A percentile compares a stretch with the other conserved stretches of the same genome.
These are phyloP conservation scores for Rosellinia necatrix DNA, from an alignment of 2,329 filamentous ascomycete species.

Conservation along the genomic window DNA sequence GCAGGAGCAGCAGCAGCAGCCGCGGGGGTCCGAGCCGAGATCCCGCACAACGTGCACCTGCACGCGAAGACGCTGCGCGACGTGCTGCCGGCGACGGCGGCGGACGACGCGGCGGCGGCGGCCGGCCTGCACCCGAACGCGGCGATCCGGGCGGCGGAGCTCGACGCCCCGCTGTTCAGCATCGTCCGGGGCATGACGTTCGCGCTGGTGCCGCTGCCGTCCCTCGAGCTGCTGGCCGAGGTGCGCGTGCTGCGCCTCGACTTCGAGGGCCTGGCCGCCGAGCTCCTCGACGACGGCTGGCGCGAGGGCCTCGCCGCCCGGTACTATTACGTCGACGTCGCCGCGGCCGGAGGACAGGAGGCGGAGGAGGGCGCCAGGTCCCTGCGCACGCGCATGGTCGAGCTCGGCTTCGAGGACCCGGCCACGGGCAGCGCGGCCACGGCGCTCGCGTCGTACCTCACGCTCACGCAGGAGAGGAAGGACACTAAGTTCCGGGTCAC, in stretches of 20 bases:
- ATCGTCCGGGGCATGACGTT: conserved; percentile 79
- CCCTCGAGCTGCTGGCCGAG: conserved; percentile 60
- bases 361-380: conserved; percentile 22
- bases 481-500: conserved; percentile 54
- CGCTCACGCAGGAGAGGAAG: conserved; percentile 45
- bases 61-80: conserved; percentile 53
- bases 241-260: conserved; percentile 43
- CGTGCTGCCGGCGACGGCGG: conserved; percentile 29
- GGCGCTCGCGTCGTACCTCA: conserved; percentile 60
- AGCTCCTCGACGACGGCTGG: conserved; percentile 61
- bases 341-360: conserved; percentile 35
- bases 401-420: conserved; percentile 56
- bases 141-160: conserved; percentile 36
- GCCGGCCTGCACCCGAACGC: conserved; percentile 31
- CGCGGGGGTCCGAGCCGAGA: conserved; percentile 56
- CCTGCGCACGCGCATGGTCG: conserved; percentile 66
- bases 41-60: conserved; percentile 70
- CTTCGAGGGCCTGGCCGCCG: conserved; percentile 36
- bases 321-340: conserved; percentile 63
- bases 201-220: conserved; percentile 65
- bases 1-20: too few relatives aligned
- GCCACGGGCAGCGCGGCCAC: conserved; percentile 67
- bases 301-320: conserved; percentile 54
- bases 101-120: neutral
- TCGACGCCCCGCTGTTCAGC: conserved; percentile 56